These are phyloP conservation scores for Phytophthora hibernalis DNA, from an alignment of 352 stramenopile species.

Conservation along the genomic window DNA sequence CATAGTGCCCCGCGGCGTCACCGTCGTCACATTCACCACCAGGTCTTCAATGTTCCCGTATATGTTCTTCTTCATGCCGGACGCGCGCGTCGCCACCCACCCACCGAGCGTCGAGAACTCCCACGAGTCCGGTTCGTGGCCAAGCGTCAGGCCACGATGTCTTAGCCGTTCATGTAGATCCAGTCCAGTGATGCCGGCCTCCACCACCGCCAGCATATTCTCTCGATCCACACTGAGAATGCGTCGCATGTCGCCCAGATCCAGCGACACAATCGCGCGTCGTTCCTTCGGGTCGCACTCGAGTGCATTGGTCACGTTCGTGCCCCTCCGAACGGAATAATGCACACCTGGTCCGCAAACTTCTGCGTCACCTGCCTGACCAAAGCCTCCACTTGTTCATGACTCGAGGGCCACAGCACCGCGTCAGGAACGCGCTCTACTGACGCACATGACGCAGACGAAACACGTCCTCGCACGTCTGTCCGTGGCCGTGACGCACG, in stretches of 20 bases:
- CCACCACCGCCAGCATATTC: conserved; percentile 88
- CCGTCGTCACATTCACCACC: conserved; percentile 83
- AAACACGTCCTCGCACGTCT: conserved; percentile 82
- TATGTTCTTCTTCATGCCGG: conserved; percentile 95
- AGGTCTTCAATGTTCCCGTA: conserved; percentile 97
- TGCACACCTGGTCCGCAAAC: conserved; percentile 70
- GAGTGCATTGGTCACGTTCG: conserved; percentile 86
- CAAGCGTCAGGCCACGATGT: conserved; percentile 88
- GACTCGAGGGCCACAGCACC: conserved; percentile 89
- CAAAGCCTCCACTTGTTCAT: conserved; percentile 87
- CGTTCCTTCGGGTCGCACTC: conserved; percentile 68
- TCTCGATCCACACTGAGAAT: conserved; percentile 77
- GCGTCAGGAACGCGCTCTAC: conserved; percentile 87
- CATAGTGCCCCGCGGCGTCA: conserved; percentile 74
- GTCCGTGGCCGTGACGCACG: conserved; percentile 70
- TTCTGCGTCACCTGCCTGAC: conserved; percentile 70
- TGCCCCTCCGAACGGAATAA: conserved; percentile 96
- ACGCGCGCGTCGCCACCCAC: conserved; percentile 93
- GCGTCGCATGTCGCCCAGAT: conserved; percentile 92
- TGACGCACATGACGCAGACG: conserved; percentile 50
- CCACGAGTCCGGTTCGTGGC: conserved; percentile 93
- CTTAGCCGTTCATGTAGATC: conserved; percentile 90
- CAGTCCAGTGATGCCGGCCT: conserved; percentile 92
- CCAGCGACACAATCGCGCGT: conserved; percentile 93
- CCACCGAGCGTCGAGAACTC: conserved; percentile 95